These are phyloP conservation scores for Lactifluus piperatus DNA, from an alignment of 768 basidiomycete species.

Conservation along the genomic window DNA sequence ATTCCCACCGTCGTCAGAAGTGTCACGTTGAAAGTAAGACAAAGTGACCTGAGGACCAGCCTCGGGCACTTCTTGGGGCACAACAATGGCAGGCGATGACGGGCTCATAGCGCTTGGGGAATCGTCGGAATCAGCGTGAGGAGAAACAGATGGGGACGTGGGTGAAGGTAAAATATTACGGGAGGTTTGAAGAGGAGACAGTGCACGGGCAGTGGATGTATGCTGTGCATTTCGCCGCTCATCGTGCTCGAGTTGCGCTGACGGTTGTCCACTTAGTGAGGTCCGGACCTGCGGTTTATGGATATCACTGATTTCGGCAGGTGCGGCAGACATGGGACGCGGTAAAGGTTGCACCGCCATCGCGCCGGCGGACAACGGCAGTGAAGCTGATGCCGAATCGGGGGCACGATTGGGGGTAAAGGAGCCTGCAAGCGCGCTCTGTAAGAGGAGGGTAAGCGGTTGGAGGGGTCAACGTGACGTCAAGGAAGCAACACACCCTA, in stretches of 20 bases:
- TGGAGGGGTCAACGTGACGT: not conserved
- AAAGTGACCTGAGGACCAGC: conserved; percentile 11
- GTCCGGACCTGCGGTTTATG: not conserved
- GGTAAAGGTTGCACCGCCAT: not conserved
- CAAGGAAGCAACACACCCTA: conserved; percentile 17
- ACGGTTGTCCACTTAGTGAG: not conserved
- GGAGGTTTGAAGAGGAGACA: not conserved
- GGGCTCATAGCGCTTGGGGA: not conserved
- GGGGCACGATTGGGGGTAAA: not conserved
- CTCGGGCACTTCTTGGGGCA: conserved; percentile 2
- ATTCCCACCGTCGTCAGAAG: not conserved
- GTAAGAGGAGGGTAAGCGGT: not conserved
- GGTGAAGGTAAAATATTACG: not conserved
- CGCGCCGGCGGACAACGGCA: not conserved
- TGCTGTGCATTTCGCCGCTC: not conserved
- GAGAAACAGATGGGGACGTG: not conserved
- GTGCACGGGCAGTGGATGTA: not conserved
- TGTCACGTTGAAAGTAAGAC: conserved; percentile 12
- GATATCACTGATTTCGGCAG: not conserved
- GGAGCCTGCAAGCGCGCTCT: not conserved
- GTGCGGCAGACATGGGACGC: not conserved
- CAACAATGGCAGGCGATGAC: conserved; percentile 5
- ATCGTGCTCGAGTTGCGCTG: not conserved
- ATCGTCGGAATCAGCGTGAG: not conserved
- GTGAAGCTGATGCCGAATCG: not conserved